A percentile compares a stretch with the other conserved stretches of the same genome.
Evolutionary conservation across 352 stramenopile species (phyloP).

Genomic region (Globisporangium parvum): DNA sequence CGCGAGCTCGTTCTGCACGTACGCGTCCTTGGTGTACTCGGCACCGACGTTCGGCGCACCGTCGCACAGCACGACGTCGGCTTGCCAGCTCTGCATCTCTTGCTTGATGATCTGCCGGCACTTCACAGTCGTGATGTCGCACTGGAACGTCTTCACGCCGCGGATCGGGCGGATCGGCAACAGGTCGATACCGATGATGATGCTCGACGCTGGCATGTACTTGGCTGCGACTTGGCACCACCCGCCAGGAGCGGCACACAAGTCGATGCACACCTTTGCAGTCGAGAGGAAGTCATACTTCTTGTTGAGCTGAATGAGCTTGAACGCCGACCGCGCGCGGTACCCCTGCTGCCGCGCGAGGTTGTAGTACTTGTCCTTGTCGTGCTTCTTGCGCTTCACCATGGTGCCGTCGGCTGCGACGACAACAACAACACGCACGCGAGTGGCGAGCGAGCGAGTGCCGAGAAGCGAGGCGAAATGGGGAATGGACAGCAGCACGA

Average conservation of each 20-base stretch:
- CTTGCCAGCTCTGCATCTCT: slow-evolving; percentile 90
- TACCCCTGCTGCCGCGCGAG: slow-evolving; percentile 98
- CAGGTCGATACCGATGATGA: slow-evolving; percentile 97
- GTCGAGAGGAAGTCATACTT: slow-evolving; percentile 98
- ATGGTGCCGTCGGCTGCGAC: slow-evolving; percentile 25
- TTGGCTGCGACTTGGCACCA: slow-evolving; percentile 95
- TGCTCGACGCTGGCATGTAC: slow-evolving; percentile 92
- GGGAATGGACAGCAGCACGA: not conserved
- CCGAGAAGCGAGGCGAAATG: not conserved
- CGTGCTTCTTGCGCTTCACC: slow-evolving; percentile 97
- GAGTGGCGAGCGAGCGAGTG: not conserved
- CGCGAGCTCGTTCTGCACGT: slow-evolving; percentile 98
- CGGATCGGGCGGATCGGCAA: slow-evolving; percentile 97
- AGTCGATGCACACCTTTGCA: slow-evolving; percentile 96
- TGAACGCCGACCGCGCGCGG: slow-evolving; percentile 98
- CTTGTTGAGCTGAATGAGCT: slow-evolving; percentile 99
- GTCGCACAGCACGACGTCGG: slow-evolving; percentile 98
- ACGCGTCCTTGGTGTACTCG: slow-evolving; percentile 98
- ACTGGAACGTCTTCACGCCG: slow-evolving; percentile 96
- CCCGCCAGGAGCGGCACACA: slow-evolving; percentile 98
- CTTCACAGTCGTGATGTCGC: slow-evolving; percentile 90
- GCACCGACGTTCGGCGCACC: slow-evolving; percentile 98
- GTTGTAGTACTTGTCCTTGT: slow-evolving; percentile 99
- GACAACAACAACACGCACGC: too few relatives aligned
- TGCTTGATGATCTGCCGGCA: slow-evolving; percentile 91